A percentile compares a stretch with the other conserved stretches of the same genome.
These are phyloP conservation scores for Penicillium samsonianum DNA, from an alignment of 495 filamentous ascomycete species.

Conservation along the genomic window DNA sequence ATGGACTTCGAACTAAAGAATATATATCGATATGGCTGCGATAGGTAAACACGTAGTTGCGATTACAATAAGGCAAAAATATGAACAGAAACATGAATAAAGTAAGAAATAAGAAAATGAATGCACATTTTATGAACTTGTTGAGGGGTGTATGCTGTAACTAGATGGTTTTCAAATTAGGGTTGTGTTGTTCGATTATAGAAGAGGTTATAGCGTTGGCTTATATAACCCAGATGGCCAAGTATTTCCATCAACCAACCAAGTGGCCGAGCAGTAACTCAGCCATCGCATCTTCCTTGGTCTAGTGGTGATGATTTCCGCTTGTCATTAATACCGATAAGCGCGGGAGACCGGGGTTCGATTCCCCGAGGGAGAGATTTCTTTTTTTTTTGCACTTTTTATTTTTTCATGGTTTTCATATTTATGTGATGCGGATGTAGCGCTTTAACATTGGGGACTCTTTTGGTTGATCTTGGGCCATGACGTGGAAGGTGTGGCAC, in stretches of 20 bases:
- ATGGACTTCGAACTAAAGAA: not conserved
- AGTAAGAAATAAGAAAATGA: not conserved
- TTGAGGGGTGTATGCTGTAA: not conserved
- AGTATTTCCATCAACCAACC: constrained; percentile 17
- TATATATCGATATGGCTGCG: not conserved
- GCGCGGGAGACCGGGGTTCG: constrained; percentile 53
- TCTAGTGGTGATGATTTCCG: constrained; percentile 58
- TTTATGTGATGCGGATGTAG: too few species aligned
- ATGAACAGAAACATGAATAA: not conserved
- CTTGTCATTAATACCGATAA: constrained; percentile 45
- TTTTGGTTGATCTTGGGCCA: too few species aligned
- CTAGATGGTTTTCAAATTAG: not conserved
- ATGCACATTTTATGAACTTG: not conserved
- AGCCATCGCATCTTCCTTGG: constrained; percentile 32
- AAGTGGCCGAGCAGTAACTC: constrained; percentile 34
- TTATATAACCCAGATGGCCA: too few species aligned
- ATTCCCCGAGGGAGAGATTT: constrained; percentile 52
- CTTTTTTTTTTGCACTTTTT: constrained; percentile 1
- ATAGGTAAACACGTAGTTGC: not conserved
- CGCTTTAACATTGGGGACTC: too few species aligned
- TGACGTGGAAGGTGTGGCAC: not conserved
- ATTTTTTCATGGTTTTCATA: too few species aligned
- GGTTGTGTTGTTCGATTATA: too few species aligned
- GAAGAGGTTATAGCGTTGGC: too few species aligned
- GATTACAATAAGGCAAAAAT: not conserved